These are phyloP conservation scores for Peronospora belbahrii DNA, from an alignment of 352 stramenopile genomes.

Conservation along the genomic window DNA sequence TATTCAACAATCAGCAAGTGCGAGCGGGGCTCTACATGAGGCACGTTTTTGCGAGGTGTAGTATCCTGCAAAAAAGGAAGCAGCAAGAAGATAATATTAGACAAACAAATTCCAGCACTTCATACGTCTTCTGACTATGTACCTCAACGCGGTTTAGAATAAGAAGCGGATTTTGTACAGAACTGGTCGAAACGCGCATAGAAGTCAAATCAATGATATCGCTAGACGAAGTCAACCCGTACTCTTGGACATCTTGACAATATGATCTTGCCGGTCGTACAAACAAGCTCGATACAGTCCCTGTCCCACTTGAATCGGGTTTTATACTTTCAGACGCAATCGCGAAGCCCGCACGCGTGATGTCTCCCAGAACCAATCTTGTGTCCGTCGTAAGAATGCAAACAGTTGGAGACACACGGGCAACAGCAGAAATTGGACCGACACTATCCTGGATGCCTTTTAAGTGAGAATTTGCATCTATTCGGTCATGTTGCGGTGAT, in stretches of 20 bases:
- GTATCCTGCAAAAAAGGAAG: constrained; percentile 5
- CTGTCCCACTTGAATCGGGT: background rate
- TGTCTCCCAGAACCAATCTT: constrained; percentile 21
- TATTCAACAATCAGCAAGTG: constrained; percentile 22
- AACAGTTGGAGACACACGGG: constrained; percentile 16
- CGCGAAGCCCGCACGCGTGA: background rate
- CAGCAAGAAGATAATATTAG: constrained; percentile 4
- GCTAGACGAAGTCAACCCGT: background rate
- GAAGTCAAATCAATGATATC: constrained; percentile 35
- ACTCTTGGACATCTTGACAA: background rate
- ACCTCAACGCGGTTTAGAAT: constrained; percentile 25
- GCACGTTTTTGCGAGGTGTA: background rate
- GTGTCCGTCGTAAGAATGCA: constrained; percentile 23
- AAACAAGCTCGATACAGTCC: constrained; percentile 1
- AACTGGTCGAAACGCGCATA: constrained; percentile 26
- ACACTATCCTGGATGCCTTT: constrained; percentile 4
- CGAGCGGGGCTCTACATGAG: constrained; percentile 12
- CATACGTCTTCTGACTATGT: background rate
- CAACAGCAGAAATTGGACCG: constrained; percentile 20
- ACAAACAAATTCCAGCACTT: background rate
- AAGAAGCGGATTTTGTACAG: constrained; percentile 27
- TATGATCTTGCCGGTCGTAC: background rate
- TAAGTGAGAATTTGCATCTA: constrained; percentile 7
- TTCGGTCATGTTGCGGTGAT: constrained; percentile 10
- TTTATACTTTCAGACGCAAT: background rate